Conservation (phyloP, 1,139 yeast species). For the Geotrichum aggregatum region DNA sequence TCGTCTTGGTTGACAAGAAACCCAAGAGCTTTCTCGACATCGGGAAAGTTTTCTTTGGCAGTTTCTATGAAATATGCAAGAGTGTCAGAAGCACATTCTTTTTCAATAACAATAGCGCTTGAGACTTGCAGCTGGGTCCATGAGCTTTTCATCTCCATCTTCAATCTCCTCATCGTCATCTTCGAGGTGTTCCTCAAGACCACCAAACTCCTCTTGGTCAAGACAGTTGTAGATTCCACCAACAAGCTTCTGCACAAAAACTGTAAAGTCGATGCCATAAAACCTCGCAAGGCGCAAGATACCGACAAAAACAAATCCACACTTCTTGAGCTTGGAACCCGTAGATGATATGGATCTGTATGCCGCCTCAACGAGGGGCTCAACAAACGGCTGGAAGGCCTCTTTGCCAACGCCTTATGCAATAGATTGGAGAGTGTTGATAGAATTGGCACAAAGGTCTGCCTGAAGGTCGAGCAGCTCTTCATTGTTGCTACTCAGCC, state of each 20-base stretch:
- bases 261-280: conserved; percentile 83
- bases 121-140: conserved; percentile 75
- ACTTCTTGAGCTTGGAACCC: conserved; percentile 83
- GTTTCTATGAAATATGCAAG: conserved; percentile 84
- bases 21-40: conserved; percentile 65
- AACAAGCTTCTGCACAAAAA: conserved; percentile 74
- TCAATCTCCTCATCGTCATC: no score
- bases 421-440: conserved; percentile 91
- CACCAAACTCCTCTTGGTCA: conserved; percentile 54
- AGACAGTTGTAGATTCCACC: conserved; percentile 82
- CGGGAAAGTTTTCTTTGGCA: conserved; percentile 76
- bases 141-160: conserved; percentile 55
- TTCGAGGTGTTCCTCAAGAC: conserved; percentile 30
- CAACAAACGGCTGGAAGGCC: conserved; percentile 77
- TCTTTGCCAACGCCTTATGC: conserved; percentile 96
- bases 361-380: conserved; percentile 86
- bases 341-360: conserved; percentile 72
- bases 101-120: conserved; percentile 93
- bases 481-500: conserved; percentile 39
- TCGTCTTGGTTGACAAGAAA: conserved; percentile 69
- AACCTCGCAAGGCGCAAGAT: conserved; percentile 95
- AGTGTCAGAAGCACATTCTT: conserved; percentile 95
- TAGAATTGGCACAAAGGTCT: conserved; percentile 76
- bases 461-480: conserved; percentile 38
- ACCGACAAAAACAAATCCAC: conserved; percentile 92